Evolutionary conservation across 805 yeast species (phyloP), one percentile per base, ranked within the genome.

Genomic region (Barnettozyma siamensis): DNA sequence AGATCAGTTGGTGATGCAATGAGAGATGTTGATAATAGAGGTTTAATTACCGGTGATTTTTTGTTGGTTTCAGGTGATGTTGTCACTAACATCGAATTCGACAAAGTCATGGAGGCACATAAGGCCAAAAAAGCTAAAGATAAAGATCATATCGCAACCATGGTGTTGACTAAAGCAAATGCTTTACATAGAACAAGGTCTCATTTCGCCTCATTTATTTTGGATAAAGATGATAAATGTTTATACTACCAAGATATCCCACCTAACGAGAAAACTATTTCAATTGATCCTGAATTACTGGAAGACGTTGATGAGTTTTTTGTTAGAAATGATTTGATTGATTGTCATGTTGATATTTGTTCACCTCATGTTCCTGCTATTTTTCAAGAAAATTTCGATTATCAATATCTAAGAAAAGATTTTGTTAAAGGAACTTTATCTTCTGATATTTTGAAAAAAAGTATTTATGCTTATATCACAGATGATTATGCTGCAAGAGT

Each of bases 1-100:
- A 69, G 89, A 61, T 85, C 95, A 21, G 95, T 91, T 10, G 99
- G 99, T 50, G 99, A 93, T 65, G 94, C 95, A 17, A 86, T 93
- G 95, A 75, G 99, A 60, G 98, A 91, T 58, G 67, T 93, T 44
- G 99, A 93, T 61, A 81, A 86, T 46, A 72, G 95, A 53, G 96
- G 96, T 6, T 67, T 91, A 43, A 86, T 93, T 38, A 78, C 85
- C 1, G 89, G 94, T 12, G 99, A 93, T 62, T 93, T 93, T 55
- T 66, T 93, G 42, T 70, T 93, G 29, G 85, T 93, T 26, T 79
- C 94, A 8, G 99, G 99, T 46, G 99, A 93, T 60, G 94, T 91
- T 16, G 87, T 93, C n/a, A 83, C 96, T 32, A 93, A 93, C 55
- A 73, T 93, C 43, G 93, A 88, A 54, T 78, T 91, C 47, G 74